phyloP scores from a whole-genome alignment of 1,139 yeast species.

The Yarrowia galli region DNA sequence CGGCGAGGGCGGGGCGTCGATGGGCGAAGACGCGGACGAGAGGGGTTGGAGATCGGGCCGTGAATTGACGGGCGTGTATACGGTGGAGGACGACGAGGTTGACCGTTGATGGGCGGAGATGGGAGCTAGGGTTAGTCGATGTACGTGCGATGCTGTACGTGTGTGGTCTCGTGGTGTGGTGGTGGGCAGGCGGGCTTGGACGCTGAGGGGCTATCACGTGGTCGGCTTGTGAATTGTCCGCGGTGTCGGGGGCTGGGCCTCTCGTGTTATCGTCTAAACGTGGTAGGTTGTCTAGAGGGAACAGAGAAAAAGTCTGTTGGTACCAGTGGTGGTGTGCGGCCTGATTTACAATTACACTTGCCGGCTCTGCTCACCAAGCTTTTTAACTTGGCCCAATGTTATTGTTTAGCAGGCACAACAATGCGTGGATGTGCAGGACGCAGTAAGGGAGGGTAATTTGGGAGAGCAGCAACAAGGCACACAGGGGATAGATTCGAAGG shows the following conservation, averaged over 20 bases:
- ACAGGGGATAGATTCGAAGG: not conserved
- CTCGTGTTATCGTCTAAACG: constrained; percentile 8
- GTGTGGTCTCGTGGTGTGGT: not conserved
- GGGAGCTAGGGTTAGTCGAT: constrained; percentile 36
- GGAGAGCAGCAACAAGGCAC: constrained; percentile 18
- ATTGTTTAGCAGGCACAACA: constrained; percentile 33
- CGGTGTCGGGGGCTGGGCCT: not conserved
- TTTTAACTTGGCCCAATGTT: constrained; percentile 37
- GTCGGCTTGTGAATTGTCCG: not conserved
- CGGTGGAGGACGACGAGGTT: constrained; percentile 35
- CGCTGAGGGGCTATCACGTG: constrained; percentile 5
- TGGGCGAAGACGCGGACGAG: constrained; percentile 36
- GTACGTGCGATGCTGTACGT: constrained; percentile 3
- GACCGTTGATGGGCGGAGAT: constrained; percentile 34
- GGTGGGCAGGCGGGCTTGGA: too few species aligned
- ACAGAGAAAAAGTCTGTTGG: constrained; percentile 2
- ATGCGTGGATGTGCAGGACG: constrained; percentile 34
- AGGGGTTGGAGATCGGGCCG: constrained; percentile 37
- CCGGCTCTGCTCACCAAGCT: constrained; percentile 36
- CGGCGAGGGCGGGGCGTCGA: constrained; percentile 35
- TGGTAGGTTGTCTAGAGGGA: constrained; percentile 5
- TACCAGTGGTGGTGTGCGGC: constrained; percentile 27
- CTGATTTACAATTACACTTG: constrained; percentile 34
- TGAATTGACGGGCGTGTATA: constrained; percentile 35
- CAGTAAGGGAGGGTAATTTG: constrained; percentile 37